These are phyloP conservation scores for Chlorella sorokiniana DNA, from an alignment of 139 green algal species.

Conservation along the genomic window DNA sequence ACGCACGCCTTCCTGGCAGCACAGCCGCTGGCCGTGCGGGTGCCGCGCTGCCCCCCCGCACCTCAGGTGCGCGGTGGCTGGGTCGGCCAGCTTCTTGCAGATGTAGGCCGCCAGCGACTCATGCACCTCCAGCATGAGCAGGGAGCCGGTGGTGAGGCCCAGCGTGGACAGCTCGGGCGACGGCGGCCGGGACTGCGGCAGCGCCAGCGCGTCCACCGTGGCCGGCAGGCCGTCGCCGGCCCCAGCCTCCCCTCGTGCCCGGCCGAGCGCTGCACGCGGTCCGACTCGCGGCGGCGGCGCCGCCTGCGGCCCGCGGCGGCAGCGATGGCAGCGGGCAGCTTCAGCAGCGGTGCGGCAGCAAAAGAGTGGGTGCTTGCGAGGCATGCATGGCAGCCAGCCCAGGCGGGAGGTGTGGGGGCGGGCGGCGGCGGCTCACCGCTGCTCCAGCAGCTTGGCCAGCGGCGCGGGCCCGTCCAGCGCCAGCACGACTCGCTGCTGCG, in stretches of 20 bases:
- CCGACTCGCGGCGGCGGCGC: conserved; percentile 33
- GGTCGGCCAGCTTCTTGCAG: conserved; percentile 47
- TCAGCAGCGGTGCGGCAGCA: neutral
- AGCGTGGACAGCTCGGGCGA: conserved; percentile 32
- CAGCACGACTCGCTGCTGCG: conserved; percentile 75
- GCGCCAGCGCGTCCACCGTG: conserved; percentile 11
- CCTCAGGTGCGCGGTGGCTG: conserved; percentile 50
- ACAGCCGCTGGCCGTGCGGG: neutral
- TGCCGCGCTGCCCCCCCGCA: neutral
- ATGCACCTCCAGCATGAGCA: conserved; percentile 80
- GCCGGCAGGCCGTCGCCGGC: neutral
- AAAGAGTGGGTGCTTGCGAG: neutral
- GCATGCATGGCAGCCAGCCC: neutral
- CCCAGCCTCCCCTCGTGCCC: neutral
- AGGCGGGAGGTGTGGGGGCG: too few species aligned
- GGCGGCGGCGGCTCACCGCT: too few species aligned
- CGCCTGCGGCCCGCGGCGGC: neutral
- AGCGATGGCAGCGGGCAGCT: neutral
- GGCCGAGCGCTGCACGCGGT: neutral
- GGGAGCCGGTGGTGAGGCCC: conserved; percentile 58
- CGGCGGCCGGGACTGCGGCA: neutral
- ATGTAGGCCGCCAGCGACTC: conserved; percentile 72
- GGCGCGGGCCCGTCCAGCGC: conserved; percentile 83
- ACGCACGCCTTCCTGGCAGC: too few species aligned
- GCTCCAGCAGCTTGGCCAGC: conserved; percentile 87